phyloP scores from a whole-genome alignment of 1,284 basidiomycete species.

The Heimioporus retisporus region DNA sequence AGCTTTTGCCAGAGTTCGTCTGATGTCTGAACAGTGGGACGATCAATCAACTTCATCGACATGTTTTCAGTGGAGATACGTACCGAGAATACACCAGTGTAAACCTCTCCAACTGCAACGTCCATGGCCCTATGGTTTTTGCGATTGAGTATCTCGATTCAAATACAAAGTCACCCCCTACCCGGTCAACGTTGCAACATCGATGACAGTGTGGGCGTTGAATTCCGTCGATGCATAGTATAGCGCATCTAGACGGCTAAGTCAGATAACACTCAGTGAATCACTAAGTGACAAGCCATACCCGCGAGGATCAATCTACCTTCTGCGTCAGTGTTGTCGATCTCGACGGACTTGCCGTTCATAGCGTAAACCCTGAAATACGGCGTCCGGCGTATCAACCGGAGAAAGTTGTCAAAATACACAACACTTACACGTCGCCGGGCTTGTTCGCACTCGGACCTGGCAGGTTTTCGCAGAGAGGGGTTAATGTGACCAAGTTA shows the following conservation, averaged over 20 bases:
- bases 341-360: conserved; percentile 91
- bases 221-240: conserved; percentile 86
- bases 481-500: conserved; percentile 80
- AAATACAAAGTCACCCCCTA: conserved; percentile 31
- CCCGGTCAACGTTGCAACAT: conserved; percentile 88
- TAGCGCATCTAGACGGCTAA: conserved; percentile 71
- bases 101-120: conserved; percentile 79
- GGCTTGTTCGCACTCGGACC: conserved; percentile 90
- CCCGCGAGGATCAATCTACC: conserved; percentile 84
- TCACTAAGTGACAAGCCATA: conserved; percentile 37
- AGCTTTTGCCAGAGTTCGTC: conserved; percentile 82
- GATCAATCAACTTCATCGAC: too few species aligned
- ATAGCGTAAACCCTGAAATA: conserved; percentile 79
- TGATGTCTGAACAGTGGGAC: conserved; percentile 54
- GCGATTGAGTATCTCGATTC: not conserved
- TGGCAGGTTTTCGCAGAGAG: conserved; percentile 91
- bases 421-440: conserved; percentile 74
- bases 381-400: conserved; percentile 1
- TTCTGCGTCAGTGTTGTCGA: conserved; percentile 93
- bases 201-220: conserved; percentile 87
- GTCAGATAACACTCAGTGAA: not conserved
- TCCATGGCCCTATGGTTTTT: conserved; percentile 64
- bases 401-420: not conserved
- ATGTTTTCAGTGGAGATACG: conserved; percentile 41
- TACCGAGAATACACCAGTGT: conserved; percentile 86